phyloP scores from a whole-genome alignment of 768 basidiomycete species.

The Leccinum variicolor region DNA sequence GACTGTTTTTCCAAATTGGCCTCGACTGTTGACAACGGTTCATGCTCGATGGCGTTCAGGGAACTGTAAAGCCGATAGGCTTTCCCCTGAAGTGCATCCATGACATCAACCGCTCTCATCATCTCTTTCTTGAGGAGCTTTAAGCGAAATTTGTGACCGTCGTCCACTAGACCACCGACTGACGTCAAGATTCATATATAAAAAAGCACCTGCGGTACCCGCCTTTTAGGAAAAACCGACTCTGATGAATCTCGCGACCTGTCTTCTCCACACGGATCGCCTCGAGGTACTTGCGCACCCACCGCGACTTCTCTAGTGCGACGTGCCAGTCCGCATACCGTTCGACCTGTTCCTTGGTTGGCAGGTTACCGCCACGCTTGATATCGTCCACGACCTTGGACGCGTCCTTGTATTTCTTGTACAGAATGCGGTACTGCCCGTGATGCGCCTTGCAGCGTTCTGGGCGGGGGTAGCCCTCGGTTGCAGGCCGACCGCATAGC shows the following conservation, averaged over 20 bases:
- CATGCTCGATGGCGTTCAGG: not conserved
- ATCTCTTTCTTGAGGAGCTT: conserved; percentile 29
- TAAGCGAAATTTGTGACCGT: conserved; percentile 29
- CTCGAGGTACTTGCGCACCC: conserved; percentile 29
- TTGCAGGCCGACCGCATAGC: conserved; percentile 18
- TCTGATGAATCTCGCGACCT: conserved; percentile 30
- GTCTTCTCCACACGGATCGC: conserved; percentile 31
- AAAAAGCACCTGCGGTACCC: not conserved
- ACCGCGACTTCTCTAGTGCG: conserved; percentile 18
- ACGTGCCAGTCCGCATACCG: conserved; percentile 8
- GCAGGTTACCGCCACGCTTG: conserved; percentile 11
- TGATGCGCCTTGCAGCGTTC: conserved; percentile 26
- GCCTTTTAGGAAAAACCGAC: conserved; percentile 34
- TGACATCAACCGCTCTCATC: conserved; percentile 20
- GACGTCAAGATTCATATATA: not conserved
- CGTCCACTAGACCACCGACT: conserved; percentile 21
- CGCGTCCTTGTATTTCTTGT: conserved; percentile 27
- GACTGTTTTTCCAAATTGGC: not conserved
- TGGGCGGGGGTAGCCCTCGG: conserved; percentile 14
- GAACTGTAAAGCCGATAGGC: conserved; percentile 18
- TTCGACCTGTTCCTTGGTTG: conserved; percentile 14
- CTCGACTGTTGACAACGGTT: not conserved
- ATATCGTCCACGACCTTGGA: conserved; percentile 23
- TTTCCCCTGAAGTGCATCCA: conserved; percentile 16
- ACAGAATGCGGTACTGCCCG: conserved; percentile 23